A percentile compares a stretch with the other conserved stretches of the same genome.
phyloP scores from a whole-genome alignment of 306 rosid species.

The Rosa rugosa region DNA sequence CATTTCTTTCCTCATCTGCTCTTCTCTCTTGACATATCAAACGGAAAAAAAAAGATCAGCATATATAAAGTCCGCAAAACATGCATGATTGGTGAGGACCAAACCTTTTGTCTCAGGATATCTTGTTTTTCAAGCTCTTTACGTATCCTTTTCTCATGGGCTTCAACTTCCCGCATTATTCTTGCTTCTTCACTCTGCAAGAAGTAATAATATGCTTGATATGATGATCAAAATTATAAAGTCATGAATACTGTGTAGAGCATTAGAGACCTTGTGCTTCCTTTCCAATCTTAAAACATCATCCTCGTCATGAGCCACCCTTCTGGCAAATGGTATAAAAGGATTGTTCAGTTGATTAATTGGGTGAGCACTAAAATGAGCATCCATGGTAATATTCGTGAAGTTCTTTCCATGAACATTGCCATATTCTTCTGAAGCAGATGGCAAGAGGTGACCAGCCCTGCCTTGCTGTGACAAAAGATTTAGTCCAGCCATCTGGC shows the following conservation, averaged over 20 bases:
- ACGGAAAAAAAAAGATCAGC: constrained; percentile 8
- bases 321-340: constrained; percentile 39
- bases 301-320: constrained; percentile 48
- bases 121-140: constrained; percentile 81
- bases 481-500: constrained; percentile 47
- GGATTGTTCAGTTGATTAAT: constrained; percentile 42
- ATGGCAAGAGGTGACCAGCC: constrained; percentile 39
- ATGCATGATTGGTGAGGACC: constrained; percentile 6
- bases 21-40: constrained; percentile 56
- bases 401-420: constrained; percentile 36
- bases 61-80: constrained; percentile 7
- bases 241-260: constrained; percentile 5
- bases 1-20: constrained; percentile 65
- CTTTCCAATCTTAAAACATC: constrained; percentile 47
- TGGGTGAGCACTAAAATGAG: constrained; percentile 43
- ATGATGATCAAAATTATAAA: constrained; percentile 16
- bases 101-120: constrained; percentile 71
- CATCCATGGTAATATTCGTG: constrained; percentile 37
- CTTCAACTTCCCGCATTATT: constrained; percentile 71
- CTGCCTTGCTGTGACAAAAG: constrained; percentile 50
- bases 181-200: constrained; percentile 64
- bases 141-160: constrained; percentile 62
- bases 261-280: constrained; percentile 61
- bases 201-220: constrained; percentile 21
- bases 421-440: constrained; percentile 43